Evolutionary conservation across 169 alveolate species (phyloP), one percentile per base, ranked within the genome.

Genomic region (Plasmodium vinckei): DNA sequence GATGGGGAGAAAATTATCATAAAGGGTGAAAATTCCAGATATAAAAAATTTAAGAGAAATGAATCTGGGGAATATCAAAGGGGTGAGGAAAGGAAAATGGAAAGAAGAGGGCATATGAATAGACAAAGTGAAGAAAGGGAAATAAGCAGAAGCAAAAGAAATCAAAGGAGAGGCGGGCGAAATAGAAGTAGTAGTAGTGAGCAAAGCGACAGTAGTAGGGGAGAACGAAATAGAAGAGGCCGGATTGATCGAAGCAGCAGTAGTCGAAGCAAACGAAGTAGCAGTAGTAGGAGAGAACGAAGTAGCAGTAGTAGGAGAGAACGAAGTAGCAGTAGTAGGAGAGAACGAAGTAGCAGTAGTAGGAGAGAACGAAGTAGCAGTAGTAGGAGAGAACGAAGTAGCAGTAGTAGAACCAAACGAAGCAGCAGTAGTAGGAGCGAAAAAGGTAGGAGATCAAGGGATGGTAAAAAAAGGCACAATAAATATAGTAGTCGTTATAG

Each of bases 1-100:
- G 42, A 12, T 19, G 63, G 79, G 53, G 73, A 79, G n/a, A 49
- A 33, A 33, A 49, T 64, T 21, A 17, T 72, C 9, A n/a, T 72
- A 39, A 6, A 57, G 17, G 33, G 25, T 0, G 70, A 19, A 27
- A 23, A 53, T 12, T 0, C 1, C 54, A 54, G 13, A n/a, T n/a
- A 70, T 53, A 70, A 51, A 23, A 70, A 49, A 53, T 21, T 10
- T 70, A 49, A 19, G 33, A 25, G 25, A 23, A n/a, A 21, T 27
- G 25, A 70, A 51, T 5, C n/a, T 51, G 42, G 42, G 7, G 42
- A 33, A 33, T 33, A 33, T 3, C 42, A 33, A 4, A 33, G 42
- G 7, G 0, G 4, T 33, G 42, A 33, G 7, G 42, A 33, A 33
- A 33, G 42, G 42, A 33, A 7, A 33, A 5, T 33, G 42, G 42